phyloP scores from a whole-genome alignment of 2,329 filamentous ascomycete species.

The Chlorencoelia australis region DNA sequence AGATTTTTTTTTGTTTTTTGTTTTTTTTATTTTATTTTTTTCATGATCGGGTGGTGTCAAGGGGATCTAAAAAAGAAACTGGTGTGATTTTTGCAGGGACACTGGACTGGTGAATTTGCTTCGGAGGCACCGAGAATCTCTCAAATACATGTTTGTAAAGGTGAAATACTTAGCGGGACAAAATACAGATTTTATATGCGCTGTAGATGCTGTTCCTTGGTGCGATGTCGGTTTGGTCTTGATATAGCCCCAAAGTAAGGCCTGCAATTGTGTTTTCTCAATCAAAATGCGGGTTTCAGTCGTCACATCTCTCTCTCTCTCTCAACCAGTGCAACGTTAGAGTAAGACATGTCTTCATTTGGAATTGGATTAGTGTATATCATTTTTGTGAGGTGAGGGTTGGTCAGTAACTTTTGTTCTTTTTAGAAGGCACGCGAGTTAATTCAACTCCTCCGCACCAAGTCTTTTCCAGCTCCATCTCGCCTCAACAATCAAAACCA shows the following conservation, averaged over 20 bases:
- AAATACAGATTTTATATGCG: not conserved
- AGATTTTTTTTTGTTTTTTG: slow-evolving; percentile 7
- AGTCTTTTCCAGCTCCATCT: not conserved
- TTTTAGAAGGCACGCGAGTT: not conserved
- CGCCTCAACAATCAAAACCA: not conserved
- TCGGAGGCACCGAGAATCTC: not conserved
- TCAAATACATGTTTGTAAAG: not conserved
- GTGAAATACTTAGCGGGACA: not conserved
- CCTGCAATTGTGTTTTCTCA: not conserved
- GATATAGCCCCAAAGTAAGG: not conserved
- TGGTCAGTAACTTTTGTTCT: too few species aligned
- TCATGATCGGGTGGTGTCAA: slow-evolving; percentile 10
- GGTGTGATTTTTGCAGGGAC: slow-evolving; percentile 8
- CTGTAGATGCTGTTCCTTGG: not conserved
- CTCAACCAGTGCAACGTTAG: too few species aligned
- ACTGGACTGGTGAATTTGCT: slow-evolving; percentile 4
- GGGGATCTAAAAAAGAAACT: slow-evolving; percentile 10
- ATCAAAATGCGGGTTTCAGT: too few species aligned
- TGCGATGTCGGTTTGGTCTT: not conserved
- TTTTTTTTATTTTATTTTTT: slow-evolving; percentile 2
- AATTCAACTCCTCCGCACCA: not conserved
- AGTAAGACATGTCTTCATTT: not conserved
- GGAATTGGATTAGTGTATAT: not conserved
- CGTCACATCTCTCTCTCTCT: too few species aligned
- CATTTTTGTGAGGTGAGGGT: not conserved